These are phyloP conservation scores for Populus simonii DNA, from an alignment of 345 rosid genomes.

Conservation along the genomic window DNA sequence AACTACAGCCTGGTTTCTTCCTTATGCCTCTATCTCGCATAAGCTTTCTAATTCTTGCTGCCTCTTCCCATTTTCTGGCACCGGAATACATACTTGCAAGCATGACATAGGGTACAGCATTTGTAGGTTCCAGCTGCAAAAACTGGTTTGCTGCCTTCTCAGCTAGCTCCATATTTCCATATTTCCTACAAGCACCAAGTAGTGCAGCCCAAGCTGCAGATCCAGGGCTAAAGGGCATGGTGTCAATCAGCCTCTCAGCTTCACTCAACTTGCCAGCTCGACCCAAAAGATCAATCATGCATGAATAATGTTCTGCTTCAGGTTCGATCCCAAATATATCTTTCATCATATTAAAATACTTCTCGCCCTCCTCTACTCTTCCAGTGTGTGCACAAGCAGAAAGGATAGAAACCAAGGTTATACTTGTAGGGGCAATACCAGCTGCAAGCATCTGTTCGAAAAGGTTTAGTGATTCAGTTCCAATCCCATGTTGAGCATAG, in stretches of 20 bases:
- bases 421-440: constrained; percentile 51
- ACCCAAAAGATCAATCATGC: constrained; percentile 84
- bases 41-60: constrained; percentile 56
- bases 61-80: constrained; percentile 71
- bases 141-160: constrained; percentile 64
- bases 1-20: constrained; percentile 90
- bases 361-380: constrained; percentile 58
- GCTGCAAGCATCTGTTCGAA: constrained; percentile 61
- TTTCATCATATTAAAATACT: constrained; percentile 64
- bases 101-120: constrained; percentile 80
- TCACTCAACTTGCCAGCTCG: constrained; percentile 75
- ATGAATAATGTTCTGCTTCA: constrained; percentile 80
- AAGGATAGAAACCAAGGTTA: constrained; percentile 81
- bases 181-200: constrained; percentile 76
- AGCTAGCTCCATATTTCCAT: constrained; percentile 64
- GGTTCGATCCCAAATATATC: constrained; percentile 67
- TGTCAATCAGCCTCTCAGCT: constrained; percentile 70
- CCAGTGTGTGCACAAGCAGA: constrained; percentile 89
- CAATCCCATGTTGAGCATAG: constrained; percentile 75
- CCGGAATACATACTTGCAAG: constrained; percentile 72
- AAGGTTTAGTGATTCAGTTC: constrained; percentile 49
- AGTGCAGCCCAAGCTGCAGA: constrained; percentile 72
- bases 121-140: constrained; percentile 59
- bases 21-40: constrained; percentile 74
- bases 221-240: constrained; percentile 68